These are phyloP conservation scores for Carpinus fangiana DNA, from an alignment of 306 rosid species.

Conservation along the genomic window DNA sequence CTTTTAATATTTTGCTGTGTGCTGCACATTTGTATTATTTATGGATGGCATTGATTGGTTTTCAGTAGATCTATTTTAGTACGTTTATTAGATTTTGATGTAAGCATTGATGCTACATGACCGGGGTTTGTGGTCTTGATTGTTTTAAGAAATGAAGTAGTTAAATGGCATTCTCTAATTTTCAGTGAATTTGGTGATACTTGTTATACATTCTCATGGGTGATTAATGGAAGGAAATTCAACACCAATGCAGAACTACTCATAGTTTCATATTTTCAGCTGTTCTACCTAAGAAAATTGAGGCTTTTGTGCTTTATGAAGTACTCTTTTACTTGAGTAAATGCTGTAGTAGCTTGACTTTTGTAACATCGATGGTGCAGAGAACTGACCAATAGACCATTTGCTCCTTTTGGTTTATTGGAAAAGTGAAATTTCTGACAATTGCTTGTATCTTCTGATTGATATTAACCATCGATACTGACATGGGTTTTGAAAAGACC, in stretches of 20 bases:
- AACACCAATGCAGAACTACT: neutral
- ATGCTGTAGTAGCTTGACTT: neutral
- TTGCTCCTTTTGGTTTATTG: neutral
- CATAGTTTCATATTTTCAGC: neutral
- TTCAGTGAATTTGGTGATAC: neutral
- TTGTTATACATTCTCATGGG: neutral
- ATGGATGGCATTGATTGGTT: neutral
- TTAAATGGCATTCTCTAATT: neutral
- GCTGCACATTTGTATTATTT: neutral
- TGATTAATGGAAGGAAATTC: neutral
- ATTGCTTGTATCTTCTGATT: neutral
- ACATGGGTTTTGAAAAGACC: neutral
- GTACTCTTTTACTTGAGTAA: neutral
- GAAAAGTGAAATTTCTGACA: neutral
- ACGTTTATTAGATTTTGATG: neutral
- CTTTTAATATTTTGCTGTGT: neutral
- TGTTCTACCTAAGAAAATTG: neutral
- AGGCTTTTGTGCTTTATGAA: neutral
- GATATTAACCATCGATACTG: neutral
- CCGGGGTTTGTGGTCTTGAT: neutral
- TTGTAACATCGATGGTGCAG: neutral
- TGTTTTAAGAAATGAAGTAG: neutral
- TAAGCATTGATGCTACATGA: neutral
- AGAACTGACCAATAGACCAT: neutral
- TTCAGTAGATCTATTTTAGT: neutral